These are phyloP conservation scores for Delitschia confertaspora DNA, from an alignment of 495 filamentous ascomycete genomes.

Conservation along the genomic window DNA sequence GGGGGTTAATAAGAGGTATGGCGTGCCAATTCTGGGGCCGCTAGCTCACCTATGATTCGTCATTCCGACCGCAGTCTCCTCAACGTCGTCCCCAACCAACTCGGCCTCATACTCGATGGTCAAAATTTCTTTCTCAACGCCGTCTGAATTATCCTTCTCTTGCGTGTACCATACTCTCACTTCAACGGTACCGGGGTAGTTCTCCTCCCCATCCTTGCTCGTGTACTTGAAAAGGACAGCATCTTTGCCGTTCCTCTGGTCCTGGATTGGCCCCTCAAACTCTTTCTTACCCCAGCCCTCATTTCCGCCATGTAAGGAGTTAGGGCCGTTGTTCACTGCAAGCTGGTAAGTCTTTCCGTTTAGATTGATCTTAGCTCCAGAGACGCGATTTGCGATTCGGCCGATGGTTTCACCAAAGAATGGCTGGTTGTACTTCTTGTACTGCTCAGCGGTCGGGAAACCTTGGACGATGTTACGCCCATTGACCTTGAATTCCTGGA, in stretches of 20 bases:
- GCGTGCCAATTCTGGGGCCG: background rate
- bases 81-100: conserved; percentile 57
- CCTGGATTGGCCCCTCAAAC: conserved; percentile 65
- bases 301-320: conserved; percentile 73
- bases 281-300: conserved; percentile 77
- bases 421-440: conserved; percentile 61
- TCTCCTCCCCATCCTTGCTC: conserved; percentile 71
- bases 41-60: conserved; percentile 82
- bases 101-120: conserved; percentile 85
- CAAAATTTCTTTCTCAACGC: conserved; percentile 54
- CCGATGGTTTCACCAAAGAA: conserved; percentile 93
- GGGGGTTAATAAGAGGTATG: conserved; percentile 1
- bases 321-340: conserved; percentile 63
- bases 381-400: conserved; percentile 80
- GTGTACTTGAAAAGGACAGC: conserved; percentile 65
- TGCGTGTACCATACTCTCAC: conserved; percentile 69
- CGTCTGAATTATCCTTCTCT: conserved; percentile 51
- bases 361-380: conserved; percentile 59
- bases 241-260: conserved; percentile 60
- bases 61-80: conserved; percentile 81
- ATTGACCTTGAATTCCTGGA: conserved; percentile 70
- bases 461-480: conserved; percentile 77
- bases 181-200: conserved; percentile 77
- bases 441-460: conserved; percentile 65
- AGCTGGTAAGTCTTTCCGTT: conserved; percentile 65